Base-by-base conservation (phyloP, 495 filamentous ascomycete species). In the Aspergillus affinis region DNA sequence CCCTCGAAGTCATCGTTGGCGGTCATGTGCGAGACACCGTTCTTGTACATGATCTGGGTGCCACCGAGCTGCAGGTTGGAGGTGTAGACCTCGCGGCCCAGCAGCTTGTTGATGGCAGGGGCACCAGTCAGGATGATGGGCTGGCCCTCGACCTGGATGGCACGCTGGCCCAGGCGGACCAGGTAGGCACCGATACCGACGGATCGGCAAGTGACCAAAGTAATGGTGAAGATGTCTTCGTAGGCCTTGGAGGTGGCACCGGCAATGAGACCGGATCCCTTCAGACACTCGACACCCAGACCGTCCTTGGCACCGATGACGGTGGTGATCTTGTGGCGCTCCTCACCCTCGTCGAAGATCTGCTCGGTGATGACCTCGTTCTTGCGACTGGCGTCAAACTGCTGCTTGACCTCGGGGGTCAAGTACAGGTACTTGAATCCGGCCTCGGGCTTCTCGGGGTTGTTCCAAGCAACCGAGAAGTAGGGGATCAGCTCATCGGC, bases 41-140 rank as follows among this genome's bases (percentile, higher is more conserved):
- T 98, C 79, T 88, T 93, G 85, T 98, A 98, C 94, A 98, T 98
- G 83, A 98, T 98, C 78, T 98, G 94, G 46, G 94, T 98, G 66
- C 94, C 94, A 86, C 94, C 94, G 61, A 98, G 90, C 81, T 98
- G 94, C 61, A 98, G 76, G 83, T 98, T 98, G 36, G 94, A 98
- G 49, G 94, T 96, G 82, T 98, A 98, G 18, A 98, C 93, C 78
- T 98, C 95, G 62, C 94, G 90, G 46, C 94, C 94, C 53, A 98
- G 88, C 65, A 98, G 81, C 81, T 97, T 98, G 86, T 98, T 98
- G 76, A 98, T 89, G 56, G 94, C 94, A 62, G 90, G 90, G 30
- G 94, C 94, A 82, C 94, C 94, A 71, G 94, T 98, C 59, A 98
- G 87, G 68, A 98, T 98, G 78, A 98, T 98, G 13, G 94, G 94